phyloP scores from a whole-genome alignment of 345 rosid genomes.

The Acer negundo region DNA sequence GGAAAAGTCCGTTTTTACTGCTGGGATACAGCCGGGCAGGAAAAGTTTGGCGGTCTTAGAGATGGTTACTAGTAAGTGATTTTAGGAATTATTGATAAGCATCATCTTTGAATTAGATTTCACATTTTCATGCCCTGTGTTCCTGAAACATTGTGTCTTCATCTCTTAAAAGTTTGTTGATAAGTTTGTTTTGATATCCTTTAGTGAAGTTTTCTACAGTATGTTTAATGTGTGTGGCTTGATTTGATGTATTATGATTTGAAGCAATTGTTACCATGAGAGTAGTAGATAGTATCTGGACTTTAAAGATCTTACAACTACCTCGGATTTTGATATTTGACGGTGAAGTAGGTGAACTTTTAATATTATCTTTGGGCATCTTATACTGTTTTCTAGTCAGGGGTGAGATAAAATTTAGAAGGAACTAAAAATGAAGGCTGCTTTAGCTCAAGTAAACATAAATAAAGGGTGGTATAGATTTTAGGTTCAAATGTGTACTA shows the following conservation, averaged over 20 bases:
- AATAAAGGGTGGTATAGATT: background rate
- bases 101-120: background rate
- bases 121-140: background rate
- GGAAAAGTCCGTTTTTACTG: slow-evolving; percentile 91
- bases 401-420: background rate
- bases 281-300: background rate
- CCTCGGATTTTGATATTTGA: background rate
- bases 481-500: background rate
- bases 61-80: slow-evolving; percentile 92
- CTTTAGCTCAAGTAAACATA: background rate
- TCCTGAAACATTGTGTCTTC: background rate
- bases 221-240: background rate
- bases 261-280: background rate
- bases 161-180: background rate
- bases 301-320: no score
- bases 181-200: background rate
- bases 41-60: slow-evolving; percentile 91
- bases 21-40: slow-evolving; percentile 99
- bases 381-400: background rate
- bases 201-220: background rate
- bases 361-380: background rate
- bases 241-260: background rate
- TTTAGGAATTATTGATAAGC: background rate
- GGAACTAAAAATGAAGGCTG: background rate
- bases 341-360: background rate